Base-by-base conservation (phyloP, 768 basidiomycete genomes). In the Collybia sordida region DNA sequence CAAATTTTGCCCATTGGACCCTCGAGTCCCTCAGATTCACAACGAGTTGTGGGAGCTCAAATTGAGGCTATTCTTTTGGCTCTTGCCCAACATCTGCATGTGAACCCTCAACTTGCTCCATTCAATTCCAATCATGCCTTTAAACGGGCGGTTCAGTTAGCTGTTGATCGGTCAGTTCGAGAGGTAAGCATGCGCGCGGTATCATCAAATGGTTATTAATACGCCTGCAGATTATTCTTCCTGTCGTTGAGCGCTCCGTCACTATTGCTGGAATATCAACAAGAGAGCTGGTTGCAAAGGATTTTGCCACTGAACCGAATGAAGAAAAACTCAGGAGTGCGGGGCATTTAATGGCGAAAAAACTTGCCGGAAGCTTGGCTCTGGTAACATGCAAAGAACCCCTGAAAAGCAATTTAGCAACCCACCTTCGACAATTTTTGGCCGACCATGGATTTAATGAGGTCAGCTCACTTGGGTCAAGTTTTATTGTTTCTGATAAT, bases 181-280 rank as follows among this genome's bases (percentile, higher is more conserved):
- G 97, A 99, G 77, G 92, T 93, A 60, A 63, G 71, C 25, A 14
- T 43, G 28, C 35, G 3, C 51, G 24, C 39, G 42, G 47, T 12
- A 31, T n/a, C 12, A 19, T 40, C 45, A 45, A 21, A 46, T 53
- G 21, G 40, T 34, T 52, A 45, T 43, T 27, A 28, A 9, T 22
- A 34, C 38, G 40, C 28, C 42, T 27, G 1, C 55, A 93, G 86
- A 98, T 98, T 51, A 95, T 99, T 58, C 75, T 95, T 15, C 97
- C 97, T 4, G 96, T 99, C 45, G 95, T 99, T 19, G 97, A 99
- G 60, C 83, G 97, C 45, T 98, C 95, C 18, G 97, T 98, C 19
- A 98, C 97, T 0, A 98, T 99, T 56, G 96, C 96, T 9, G 93
- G 94, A 21, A 98, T 98, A 56, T 98, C 97, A 12, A 96, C 96